Conservation (phyloP, 768 basidiomycete species). For the Krasilnikovozyma curviuscula region DNA sequence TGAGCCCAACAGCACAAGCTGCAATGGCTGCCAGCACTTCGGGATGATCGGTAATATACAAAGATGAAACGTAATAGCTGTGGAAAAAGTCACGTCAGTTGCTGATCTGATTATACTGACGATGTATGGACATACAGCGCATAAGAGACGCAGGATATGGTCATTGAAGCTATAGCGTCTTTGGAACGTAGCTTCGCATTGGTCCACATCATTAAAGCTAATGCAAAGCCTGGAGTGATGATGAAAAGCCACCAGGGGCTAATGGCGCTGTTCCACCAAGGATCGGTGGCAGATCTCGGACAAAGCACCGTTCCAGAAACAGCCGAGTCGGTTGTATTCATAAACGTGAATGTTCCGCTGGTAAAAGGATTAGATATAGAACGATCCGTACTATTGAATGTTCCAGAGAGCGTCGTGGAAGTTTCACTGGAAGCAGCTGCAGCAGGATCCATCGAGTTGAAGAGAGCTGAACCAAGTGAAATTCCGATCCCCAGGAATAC, state of each 20-base stretch:
- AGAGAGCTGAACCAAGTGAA: constrained; percentile 4
- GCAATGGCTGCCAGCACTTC: constrained; percentile 5
- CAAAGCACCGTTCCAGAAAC: constrained; percentile 1
- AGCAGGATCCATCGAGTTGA: background rate
- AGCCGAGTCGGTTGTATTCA: background rate
- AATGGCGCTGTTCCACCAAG: background rate
- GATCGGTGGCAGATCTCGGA: background rate
- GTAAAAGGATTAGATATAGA: constrained; percentile 1
- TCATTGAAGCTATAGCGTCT: background rate
- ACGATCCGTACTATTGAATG: constrained; percentile 1
- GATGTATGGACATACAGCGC: background rate
- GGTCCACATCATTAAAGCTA: constrained; percentile 6
- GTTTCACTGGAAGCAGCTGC: background rate
- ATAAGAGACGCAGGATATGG: background rate
- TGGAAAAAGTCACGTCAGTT: too few species aligned
- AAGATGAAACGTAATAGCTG: background rate
- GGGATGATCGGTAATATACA: background rate
- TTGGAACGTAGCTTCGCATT: constrained; percentile 3
- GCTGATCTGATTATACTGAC: too few species aligned
- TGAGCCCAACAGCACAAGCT: constrained; percentile 1
- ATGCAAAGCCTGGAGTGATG: constrained; percentile 2
- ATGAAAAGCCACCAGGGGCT: constrained; percentile 4
- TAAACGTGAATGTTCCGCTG: constrained; percentile 7
- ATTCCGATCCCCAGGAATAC: constrained; percentile 9
- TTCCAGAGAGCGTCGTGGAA: background rate